A percentile compares a stretch with the other conserved stretches of the same genome.
Evolutionary conservation across 495 filamentous ascomycete genomes (phyloP).

Genomic region (Glutinoglossum americanum): DNA sequence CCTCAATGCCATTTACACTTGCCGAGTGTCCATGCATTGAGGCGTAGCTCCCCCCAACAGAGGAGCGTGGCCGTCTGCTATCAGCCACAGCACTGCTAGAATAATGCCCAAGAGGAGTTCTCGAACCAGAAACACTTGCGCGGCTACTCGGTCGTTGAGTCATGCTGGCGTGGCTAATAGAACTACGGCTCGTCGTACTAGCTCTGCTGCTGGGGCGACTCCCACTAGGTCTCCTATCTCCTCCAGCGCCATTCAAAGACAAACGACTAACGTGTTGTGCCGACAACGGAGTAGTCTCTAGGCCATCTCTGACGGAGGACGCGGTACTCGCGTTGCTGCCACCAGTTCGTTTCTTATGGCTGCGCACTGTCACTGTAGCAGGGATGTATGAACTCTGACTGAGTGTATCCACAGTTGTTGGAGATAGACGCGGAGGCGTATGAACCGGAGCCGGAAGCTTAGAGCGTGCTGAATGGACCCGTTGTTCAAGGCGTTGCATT

Average conservation of each 20-base stretch:
- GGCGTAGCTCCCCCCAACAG: slow-evolving; percentile 22
- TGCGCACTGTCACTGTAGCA: slow-evolving; percentile 53
- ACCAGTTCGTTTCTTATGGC: slow-evolving; percentile 41
- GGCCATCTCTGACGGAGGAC: slow-evolving; percentile 23
- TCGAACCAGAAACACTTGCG: slow-evolving; percentile 39
- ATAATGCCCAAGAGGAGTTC: slow-evolving; percentile 38
- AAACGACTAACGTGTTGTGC: slow-evolving; percentile 4
- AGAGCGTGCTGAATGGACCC: slow-evolving; percentile 81
- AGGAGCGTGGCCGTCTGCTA: slow-evolving; percentile 25
- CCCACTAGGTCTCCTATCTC: slow-evolving; percentile 4
- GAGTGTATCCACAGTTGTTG: slow-evolving; percentile 23
- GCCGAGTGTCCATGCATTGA: slow-evolving; percentile 8
- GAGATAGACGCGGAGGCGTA: slow-evolving; percentile 60
- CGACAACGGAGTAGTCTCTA: slow-evolving; percentile 19
- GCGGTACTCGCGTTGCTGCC: slow-evolving; percentile 40
- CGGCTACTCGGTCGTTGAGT: slow-evolving; percentile 38
- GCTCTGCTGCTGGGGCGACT: slow-evolving; percentile 41
- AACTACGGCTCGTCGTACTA: slow-evolving; percentile 27
- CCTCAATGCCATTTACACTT: slow-evolving; percentile 14
- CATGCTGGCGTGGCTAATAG: slow-evolving; percentile 18
- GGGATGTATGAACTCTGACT: slow-evolving; percentile 37
- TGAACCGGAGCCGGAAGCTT: slow-evolving; percentile 64
- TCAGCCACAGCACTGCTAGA: slow-evolving; percentile 23
- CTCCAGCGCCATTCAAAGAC: slow-evolving; percentile 1
- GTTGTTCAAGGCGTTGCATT: slow-evolving; percentile 86